These are phyloP conservation scores for Moniliella sp. DNA, from an alignment of 1,284 basidiomycete genomes.

Conservation along the genomic window DNA sequence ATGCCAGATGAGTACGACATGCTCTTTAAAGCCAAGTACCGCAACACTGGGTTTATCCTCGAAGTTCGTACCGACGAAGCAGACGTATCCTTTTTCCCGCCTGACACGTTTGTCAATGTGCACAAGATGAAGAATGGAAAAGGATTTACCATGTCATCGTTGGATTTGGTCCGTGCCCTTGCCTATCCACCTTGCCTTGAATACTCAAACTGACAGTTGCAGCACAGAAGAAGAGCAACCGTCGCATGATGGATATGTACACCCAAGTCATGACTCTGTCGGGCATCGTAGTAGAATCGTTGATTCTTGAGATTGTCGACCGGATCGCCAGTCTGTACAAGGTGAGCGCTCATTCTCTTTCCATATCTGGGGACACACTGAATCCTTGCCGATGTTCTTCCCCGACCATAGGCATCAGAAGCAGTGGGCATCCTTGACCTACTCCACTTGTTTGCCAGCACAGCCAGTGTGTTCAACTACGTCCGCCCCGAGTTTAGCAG, in stretches of 20 bases:
- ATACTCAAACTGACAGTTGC: too few relatives aligned
- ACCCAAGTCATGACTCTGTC: slow-evolving; percentile 63
- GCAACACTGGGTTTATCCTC: not conserved
- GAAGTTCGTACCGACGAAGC: not conserved
- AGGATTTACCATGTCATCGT: slow-evolving; percentile 51
- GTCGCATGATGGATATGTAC: slow-evolving; percentile 57
- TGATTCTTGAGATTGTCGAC: slow-evolving; percentile 8
- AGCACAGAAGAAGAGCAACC: slow-evolving; percentile 53
- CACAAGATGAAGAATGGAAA: slow-evolving; percentile 40
- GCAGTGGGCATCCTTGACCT: slow-evolving; percentile 17
- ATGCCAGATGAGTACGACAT: not conserved
- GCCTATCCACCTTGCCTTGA: not conserved
- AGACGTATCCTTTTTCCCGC: not conserved
- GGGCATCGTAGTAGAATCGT: slow-evolving; percentile 34
- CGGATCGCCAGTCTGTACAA: slow-evolving; percentile 12
- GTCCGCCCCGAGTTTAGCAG: slow-evolving; percentile 12
- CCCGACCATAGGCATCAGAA: slow-evolving; percentile 10
- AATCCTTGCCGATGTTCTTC: not conserved
- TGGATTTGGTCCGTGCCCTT: slow-evolving; percentile 39
- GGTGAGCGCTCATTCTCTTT: slow-evolving; percentile 3
- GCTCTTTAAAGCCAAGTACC: not conserved
- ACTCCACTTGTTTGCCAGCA: slow-evolving; percentile 9
- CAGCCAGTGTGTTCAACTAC: slow-evolving; percentile 7
- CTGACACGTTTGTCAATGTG: not conserved
- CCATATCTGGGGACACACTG: not conserved